Evolutionary conservation across 345 rosid species (phyloP).

Genomic region (Arabis alpina): DNA sequence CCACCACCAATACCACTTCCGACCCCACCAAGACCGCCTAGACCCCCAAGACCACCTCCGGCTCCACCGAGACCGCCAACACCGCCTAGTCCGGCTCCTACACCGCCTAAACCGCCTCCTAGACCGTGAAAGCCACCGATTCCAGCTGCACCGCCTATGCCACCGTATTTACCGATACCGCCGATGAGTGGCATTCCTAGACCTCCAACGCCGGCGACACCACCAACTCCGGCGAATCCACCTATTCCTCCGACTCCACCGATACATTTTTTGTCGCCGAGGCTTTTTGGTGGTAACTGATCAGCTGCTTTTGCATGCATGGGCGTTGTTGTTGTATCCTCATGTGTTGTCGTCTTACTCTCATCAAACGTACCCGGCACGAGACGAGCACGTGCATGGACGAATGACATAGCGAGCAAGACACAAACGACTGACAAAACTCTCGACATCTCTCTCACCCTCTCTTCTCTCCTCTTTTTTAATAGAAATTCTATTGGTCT

Average conservation of each 20-base stretch:
- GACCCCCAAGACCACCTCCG: conserved; percentile 32
- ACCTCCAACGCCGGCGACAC: conserved; percentile 63
- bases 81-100: conserved; percentile 47
- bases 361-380: conserved; percentile 33
- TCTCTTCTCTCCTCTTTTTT: conserved; percentile 1
- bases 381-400: conserved; percentile 41
- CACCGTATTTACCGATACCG: conserved; percentile 59
- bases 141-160: conserved; percentile 54
- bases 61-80: conserved; percentile 42
- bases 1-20: conserved; percentile 40
- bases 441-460: conserved; percentile 31
- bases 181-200: conserved; percentile 59
- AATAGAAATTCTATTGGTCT: not conserved
- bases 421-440: conserved; percentile 35
- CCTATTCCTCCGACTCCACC: conserved; percentile 59
- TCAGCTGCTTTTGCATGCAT: conserved; percentile 48
- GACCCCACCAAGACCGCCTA: conserved; percentile 39
- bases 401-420: conserved; percentile 24
- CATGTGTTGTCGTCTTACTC: conserved; percentile 21
- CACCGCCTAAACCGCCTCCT: conserved; percentile 53
- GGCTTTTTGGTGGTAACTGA: conserved; percentile 47
- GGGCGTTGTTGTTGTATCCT: conserved; percentile 24
- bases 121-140: conserved; percentile 50
- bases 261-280: conserved; percentile 62
- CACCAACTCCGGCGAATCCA: conserved; percentile 77